These are phyloP conservation scores for Conticribra guillardii DNA, from an alignment of 108 stramenopile genomes.

Conservation along the genomic window DNA sequence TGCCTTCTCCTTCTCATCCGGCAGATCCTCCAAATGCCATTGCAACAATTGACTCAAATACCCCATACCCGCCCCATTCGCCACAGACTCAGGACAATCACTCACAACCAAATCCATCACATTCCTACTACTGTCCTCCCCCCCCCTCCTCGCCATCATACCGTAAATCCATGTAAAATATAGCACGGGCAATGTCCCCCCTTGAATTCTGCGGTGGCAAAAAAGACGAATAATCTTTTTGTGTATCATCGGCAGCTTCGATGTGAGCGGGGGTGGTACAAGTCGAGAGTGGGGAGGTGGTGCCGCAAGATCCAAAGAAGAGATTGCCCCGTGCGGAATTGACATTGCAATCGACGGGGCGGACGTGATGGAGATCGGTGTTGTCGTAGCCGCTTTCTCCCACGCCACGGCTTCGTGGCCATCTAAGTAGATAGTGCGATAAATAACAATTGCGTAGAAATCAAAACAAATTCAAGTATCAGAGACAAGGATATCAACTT, in stretches of 20 bases:
- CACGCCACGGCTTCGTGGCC: conserved; percentile 54
- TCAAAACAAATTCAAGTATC: no score
- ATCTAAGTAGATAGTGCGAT: conserved; percentile 63
- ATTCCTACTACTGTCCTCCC: not conserved
- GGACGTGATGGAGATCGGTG: conserved; percentile 74
- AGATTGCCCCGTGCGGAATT: conserved; percentile 66
- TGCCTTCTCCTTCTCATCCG: conserved; percentile 53
- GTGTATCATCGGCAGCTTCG: conserved; percentile 49
- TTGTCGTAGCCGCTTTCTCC: conserved; percentile 9
- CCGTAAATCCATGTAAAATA: conserved; percentile 80
- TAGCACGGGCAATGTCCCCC: conserved; percentile 81
- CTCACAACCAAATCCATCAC: conserved; percentile 35
- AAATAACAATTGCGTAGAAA: conserved; percentile 2
- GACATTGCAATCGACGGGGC: conserved; percentile 69
- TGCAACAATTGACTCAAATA: conserved; percentile 60
- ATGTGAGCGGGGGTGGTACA: conserved; percentile 50
- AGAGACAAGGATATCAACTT: no score
- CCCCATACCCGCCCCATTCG: conserved; percentile 54
- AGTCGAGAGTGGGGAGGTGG: conserved; percentile 8
- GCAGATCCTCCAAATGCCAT: conserved; percentile 80
- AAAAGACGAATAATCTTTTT: conserved; percentile 40
- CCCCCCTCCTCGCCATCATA: conserved; percentile 50
- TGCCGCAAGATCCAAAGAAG: conserved; percentile 56
- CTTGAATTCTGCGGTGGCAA: conserved; percentile 55
- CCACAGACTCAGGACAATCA: conserved; percentile 41